These are phyloP conservation scores for Auxenochlorella pyrenoidosa DNA, from an alignment of 139 green algal genomes.

Conservation along the genomic window DNA sequence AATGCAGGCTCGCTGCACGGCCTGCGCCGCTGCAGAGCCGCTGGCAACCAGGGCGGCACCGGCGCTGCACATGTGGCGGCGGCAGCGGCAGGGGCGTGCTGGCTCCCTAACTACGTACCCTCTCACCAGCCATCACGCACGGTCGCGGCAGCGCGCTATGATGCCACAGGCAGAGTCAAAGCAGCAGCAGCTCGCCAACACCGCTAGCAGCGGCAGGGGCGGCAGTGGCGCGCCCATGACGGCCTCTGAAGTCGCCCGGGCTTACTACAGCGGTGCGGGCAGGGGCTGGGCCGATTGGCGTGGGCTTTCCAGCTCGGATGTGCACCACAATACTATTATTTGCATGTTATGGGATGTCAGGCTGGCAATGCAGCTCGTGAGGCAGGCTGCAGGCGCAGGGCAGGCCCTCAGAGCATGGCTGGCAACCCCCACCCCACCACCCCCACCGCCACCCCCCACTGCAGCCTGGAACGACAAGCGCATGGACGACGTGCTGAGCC, in stretches of 20 bases:
- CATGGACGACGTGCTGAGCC: constrained; percentile 57
- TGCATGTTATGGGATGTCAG: no score
- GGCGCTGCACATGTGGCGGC: neutral
- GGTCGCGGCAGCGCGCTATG: neutral
- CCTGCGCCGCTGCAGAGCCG: no score
- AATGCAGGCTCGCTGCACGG: no score
- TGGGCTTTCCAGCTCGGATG: no score
- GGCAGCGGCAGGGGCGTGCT: no score
- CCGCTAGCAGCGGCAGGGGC: neutral
- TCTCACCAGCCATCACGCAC: no score
- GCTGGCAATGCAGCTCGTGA: no score
- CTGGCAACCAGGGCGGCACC: neutral
- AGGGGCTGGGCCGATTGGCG: constrained; percentile 41
- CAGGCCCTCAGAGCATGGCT: no score
- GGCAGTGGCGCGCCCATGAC: neutral
- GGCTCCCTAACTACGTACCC: no score
- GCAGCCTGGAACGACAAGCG: constrained; percentile 73
- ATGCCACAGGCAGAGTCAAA: neutral
- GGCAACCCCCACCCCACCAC: constrained; percentile 61
- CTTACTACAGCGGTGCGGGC: neutral
- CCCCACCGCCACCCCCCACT: constrained; percentile 35
- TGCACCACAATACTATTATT: no score
- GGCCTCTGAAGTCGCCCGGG: neutral
- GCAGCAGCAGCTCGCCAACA: neutral
- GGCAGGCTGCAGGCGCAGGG: no score